Evolutionary conservation across 257 asterid genomes (phyloP).

Genomic region (Solanum lignicaule): DNA sequence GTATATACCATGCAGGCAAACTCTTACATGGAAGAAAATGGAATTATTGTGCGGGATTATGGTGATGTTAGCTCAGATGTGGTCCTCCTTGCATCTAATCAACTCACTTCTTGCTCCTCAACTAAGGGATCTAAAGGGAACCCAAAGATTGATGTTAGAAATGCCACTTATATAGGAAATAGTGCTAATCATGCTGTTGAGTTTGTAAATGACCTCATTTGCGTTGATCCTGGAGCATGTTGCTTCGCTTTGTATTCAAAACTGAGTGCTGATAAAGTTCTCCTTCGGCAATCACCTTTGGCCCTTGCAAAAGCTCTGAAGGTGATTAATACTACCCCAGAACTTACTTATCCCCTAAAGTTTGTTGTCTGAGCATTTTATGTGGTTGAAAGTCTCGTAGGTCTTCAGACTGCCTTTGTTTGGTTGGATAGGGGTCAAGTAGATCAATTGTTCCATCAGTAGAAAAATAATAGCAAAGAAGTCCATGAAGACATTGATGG

Average conservation of each 20-base stretch:
- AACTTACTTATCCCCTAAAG: background rate
- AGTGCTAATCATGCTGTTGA: slow-evolving; percentile 4
- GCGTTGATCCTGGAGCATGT: slow-evolving; percentile 85
- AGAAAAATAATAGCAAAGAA: background rate
- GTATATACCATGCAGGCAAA: slow-evolving; percentile 32
- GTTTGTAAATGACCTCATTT: slow-evolving; percentile 32
- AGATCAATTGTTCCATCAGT: background rate
- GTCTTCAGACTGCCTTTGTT: background rate
- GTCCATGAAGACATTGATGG: background rate
- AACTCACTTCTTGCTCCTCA: slow-evolving; percentile 34
- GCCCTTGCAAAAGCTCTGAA: slow-evolving; percentile 89
- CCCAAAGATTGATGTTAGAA: background rate
- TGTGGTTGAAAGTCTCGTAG: background rate
- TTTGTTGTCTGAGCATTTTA: background rate
- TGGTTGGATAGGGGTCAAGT: background rate
- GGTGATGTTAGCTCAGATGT: slow-evolving; percentile 59
- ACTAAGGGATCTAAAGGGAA: slow-evolving; percentile 8
- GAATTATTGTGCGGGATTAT: slow-evolving; percentile 62
- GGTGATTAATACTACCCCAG: slow-evolving; percentile 24
- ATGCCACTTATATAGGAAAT: background rate
- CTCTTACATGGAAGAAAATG: slow-evolving; percentile 53
- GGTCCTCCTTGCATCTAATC: slow-evolving; percentile 58
- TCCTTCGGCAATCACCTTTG: slow-evolving; percentile 68
- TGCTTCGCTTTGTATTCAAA: slow-evolving; percentile 72
- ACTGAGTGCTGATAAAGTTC: slow-evolving; percentile 47